Conservation (phyloP, 2,329 filamentous ascomycete species). For the Amesomyces nigricolor region DNA sequence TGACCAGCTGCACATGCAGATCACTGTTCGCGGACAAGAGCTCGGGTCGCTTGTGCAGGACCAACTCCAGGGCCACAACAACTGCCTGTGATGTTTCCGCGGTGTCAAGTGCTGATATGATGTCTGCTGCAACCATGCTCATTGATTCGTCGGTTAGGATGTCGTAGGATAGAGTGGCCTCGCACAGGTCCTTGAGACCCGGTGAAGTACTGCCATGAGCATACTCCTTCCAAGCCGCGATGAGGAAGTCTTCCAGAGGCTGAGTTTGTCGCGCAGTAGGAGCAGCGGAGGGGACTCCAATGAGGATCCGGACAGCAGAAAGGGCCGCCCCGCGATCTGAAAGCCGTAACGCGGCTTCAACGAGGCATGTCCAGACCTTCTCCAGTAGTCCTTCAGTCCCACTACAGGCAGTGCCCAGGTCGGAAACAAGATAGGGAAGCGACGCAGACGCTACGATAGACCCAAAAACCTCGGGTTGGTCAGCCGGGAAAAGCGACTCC, state of each 20-base stretch:
- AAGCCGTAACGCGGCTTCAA: conserved; percentile 36
- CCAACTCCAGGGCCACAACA: conserved; percentile 44
- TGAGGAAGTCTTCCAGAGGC: conserved; percentile 44
- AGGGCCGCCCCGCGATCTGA: conserved; percentile 27
- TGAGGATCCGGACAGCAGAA: conserved; percentile 39
- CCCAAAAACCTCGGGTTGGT: conserved; percentile 52
- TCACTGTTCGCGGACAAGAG: conserved; percentile 42
- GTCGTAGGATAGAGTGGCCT: conserved; percentile 42
- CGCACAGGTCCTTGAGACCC: conserved; percentile 42
- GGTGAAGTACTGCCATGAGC: conserved; percentile 28
- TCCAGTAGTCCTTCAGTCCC: conserved; percentile 36
- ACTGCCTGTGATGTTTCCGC: conserved; percentile 27
- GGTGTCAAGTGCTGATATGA: conserved; percentile 26
- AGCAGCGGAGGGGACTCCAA: conserved; percentile 41
- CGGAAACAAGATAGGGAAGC: conserved; percentile 57
- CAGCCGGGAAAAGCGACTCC: conserved; percentile 39
- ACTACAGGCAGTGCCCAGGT: conserved; percentile 52
- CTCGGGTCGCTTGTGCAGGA: conserved; percentile 41
- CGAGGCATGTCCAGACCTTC: conserved; percentile 42
- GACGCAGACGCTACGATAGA: conserved; percentile 64
- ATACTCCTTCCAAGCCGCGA: conserved; percentile 37
- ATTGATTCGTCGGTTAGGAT: conserved; percentile 35
- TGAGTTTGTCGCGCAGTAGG: conserved; percentile 35
- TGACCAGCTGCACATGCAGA: conserved; percentile 45
- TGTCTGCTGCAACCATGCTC: conserved; percentile 28